Percentiles rank a stretch among this genome's conserved stretches.
Conservation (phyloP, 495 filamentous ascomycete genomes). For the Filosporella fistucella region DNA sequence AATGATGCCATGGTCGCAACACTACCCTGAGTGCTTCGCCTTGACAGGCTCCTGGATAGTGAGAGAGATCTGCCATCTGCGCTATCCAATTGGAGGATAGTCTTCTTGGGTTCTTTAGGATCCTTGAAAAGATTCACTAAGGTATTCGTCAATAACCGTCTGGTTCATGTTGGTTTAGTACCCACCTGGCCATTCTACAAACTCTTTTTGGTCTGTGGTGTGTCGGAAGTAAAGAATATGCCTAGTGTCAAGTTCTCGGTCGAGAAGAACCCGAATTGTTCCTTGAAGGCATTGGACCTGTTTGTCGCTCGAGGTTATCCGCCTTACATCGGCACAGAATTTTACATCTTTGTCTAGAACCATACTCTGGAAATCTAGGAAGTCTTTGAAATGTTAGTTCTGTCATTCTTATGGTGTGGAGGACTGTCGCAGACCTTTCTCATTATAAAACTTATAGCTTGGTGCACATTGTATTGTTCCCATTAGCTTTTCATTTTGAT, state of each 20-base stretch:
- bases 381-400: conserved; percentile 7
- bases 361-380: conserved; percentile 5
- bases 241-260: not conserved
- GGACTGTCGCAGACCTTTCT: conserved; percentile 1
- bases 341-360: conserved; percentile 12
- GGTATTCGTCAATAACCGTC: not conserved
- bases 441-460: conserved; percentile 12
- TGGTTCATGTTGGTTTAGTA: not conserved
- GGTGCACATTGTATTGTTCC: not conserved
- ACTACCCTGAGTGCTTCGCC: conserved; percentile 5
- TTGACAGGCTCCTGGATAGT: not conserved
- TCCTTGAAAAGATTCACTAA: conserved; percentile 9
- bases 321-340: not conserved
- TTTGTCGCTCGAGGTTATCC: not conserved
- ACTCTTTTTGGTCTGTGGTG: conserved; percentile 6
- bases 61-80: conserved; percentile 2
- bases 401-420: not conserved
- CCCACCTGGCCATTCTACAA: conserved; percentile 12
- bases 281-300: not conserved
- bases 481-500: not conserved
- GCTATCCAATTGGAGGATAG: conserved; percentile 2
- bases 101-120: conserved; percentile 3
- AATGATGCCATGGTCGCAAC: conserved; percentile 2
- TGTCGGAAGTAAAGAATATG: conserved; percentile 13
- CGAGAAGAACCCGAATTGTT: conserved; percentile 8